Conservation (phyloP, 352 stramenopile genomes). For the Paralagenidium karlingii region DNA sequence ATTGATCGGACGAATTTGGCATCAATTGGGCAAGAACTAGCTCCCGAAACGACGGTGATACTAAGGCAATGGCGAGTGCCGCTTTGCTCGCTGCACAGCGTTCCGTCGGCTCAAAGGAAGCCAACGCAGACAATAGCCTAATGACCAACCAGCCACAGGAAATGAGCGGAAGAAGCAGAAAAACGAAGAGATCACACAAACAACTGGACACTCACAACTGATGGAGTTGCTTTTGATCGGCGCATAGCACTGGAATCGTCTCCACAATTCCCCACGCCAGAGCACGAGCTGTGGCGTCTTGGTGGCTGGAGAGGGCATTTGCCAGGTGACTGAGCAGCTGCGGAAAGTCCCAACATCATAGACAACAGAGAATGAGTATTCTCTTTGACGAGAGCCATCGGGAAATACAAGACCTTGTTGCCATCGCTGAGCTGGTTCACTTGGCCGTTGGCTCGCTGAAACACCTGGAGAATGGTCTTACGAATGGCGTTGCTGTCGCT, state of each 20-base stretch:
- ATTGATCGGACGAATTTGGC: no score
- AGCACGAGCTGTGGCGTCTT: slow-evolving; percentile 7
- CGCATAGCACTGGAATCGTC: slow-evolving; percentile 27
- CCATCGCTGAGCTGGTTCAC: slow-evolving; percentile 33
- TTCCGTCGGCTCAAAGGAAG: slow-evolving; percentile 10
- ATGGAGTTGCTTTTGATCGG: slow-evolving; percentile 11
- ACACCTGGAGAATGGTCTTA: slow-evolving; percentile 26
- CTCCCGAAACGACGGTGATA: slow-evolving; percentile 14
- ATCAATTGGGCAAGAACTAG: slow-evolving; percentile 10
- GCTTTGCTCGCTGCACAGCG: slow-evolving; percentile 16
- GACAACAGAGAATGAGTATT: not conserved
- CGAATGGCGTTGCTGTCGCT: slow-evolving; percentile 23
- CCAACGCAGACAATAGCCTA: no score
- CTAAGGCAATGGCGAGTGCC: slow-evolving; percentile 9
- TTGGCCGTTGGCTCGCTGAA: slow-evolving; percentile 18
- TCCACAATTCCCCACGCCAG: slow-evolving; percentile 22
- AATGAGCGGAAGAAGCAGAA: not conserved
- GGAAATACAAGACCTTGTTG: slow-evolving; percentile 14
- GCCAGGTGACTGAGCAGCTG: slow-evolving; percentile 14
- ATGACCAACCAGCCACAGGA: not conserved
- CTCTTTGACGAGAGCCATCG: not conserved
- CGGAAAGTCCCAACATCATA: not conserved
- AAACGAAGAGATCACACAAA: not conserved
- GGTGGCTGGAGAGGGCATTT: slow-evolving; percentile 5
- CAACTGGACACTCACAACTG: not conserved